phyloP scores from a whole-genome alignment of 2,329 filamentous ascomycete genomes.

The Colletotrichum eremochloae region DNA sequence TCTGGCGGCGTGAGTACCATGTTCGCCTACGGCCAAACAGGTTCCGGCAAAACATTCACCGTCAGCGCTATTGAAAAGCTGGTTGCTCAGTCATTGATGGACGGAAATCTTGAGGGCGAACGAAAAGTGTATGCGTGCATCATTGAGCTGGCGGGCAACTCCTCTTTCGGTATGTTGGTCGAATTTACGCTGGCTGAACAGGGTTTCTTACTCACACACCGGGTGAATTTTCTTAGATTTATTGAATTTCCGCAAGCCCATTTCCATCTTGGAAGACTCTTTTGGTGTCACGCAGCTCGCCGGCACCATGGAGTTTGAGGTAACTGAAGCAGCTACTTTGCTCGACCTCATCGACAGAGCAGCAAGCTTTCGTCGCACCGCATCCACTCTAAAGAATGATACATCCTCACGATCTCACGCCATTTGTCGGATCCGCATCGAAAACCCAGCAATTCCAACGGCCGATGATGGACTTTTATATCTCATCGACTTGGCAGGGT shows the following conservation, averaged over 20 bases:
- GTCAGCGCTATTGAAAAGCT: conserved; percentile 58
- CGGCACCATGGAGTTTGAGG: conserved; percentile 56
- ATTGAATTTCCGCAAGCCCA: conserved; percentile 55
- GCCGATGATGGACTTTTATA: conserved; percentile 59
- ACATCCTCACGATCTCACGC: conserved; percentile 63
- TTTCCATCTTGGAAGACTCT: conserved; percentile 61
- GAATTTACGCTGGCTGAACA: too few species aligned
- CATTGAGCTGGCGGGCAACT: conserved; percentile 56
- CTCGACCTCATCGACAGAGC: conserved; percentile 54
- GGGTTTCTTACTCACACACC: neutral
- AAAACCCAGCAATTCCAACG: conserved; percentile 47
- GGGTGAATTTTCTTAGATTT: conserved; percentile 49
- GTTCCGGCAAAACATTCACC: conserved; percentile 63
- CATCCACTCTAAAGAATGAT: conserved; percentile 60
- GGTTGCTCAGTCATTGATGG: conserved; percentile 54
- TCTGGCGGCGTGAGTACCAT: conserved; percentile 62
- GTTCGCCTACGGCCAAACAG: conserved; percentile 64
- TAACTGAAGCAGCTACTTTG: conserved; percentile 48
- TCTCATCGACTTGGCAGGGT: conserved; percentile 63
- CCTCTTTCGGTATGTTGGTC: conserved; percentile 46
- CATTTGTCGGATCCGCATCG: conserved; percentile 61
- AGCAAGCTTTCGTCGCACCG: conserved; percentile 56
- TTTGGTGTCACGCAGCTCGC: conserved; percentile 59
- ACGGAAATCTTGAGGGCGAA: conserved; percentile 43
- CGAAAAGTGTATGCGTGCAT: conserved; percentile 54